phyloP scores from a whole-genome alignment of 768 basidiomycete species.

The Strobilomyces dryophilus region DNA sequence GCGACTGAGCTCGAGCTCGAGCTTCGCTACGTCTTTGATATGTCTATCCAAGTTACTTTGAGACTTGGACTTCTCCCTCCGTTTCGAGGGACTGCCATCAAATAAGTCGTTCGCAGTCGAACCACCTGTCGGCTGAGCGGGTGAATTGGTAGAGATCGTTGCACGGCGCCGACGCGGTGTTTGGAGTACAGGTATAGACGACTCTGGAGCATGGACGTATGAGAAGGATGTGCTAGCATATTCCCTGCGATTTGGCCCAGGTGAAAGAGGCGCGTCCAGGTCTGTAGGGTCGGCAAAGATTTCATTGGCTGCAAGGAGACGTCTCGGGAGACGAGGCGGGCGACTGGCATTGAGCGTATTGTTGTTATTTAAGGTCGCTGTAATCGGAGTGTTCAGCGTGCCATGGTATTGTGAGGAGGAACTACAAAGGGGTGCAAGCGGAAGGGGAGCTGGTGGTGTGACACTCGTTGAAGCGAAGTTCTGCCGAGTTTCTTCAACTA shows the following conservation, averaged over 20 bases:
- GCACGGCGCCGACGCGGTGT: slow-evolving; percentile 47
- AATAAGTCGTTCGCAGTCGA: slow-evolving; percentile 28
- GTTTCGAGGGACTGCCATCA: slow-evolving; percentile 55
- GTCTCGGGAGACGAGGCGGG: slow-evolving; percentile 54
- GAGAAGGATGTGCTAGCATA: slow-evolving; percentile 24
- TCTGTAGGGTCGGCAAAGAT: slow-evolving; percentile 49
- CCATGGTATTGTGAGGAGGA: slow-evolving; percentile 37
- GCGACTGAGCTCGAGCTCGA: slow-evolving; percentile 63
- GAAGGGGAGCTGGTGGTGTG: slow-evolving; percentile 56
- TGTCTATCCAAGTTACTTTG: slow-evolving; percentile 61
- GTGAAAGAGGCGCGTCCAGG: slow-evolving; percentile 19
- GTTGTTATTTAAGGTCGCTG: slow-evolving; percentile 1
- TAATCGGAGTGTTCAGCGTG: slow-evolving; percentile 33
- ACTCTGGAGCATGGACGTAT: slow-evolving; percentile 15
- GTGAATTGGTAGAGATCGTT: slow-evolving; percentile 65
- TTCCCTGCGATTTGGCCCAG: slow-evolving; percentile 8
- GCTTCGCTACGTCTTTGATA: slow-evolving; percentile 60
- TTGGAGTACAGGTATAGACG: slow-evolving; percentile 20
- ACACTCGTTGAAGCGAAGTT: slow-evolving; percentile 57
- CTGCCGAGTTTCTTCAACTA: slow-evolving; percentile 76
- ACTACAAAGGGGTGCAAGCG: slow-evolving; percentile 54
- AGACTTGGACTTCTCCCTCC: slow-evolving; percentile 63
- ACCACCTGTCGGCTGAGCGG: slow-evolving; percentile 34
- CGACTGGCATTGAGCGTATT: slow-evolving; percentile 11
- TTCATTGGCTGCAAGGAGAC: slow-evolving; percentile 60